phyloP scores from a whole-genome alignment of 2,329 filamentous ascomycete genomes.

The Aspergillus nomiae region DNA sequence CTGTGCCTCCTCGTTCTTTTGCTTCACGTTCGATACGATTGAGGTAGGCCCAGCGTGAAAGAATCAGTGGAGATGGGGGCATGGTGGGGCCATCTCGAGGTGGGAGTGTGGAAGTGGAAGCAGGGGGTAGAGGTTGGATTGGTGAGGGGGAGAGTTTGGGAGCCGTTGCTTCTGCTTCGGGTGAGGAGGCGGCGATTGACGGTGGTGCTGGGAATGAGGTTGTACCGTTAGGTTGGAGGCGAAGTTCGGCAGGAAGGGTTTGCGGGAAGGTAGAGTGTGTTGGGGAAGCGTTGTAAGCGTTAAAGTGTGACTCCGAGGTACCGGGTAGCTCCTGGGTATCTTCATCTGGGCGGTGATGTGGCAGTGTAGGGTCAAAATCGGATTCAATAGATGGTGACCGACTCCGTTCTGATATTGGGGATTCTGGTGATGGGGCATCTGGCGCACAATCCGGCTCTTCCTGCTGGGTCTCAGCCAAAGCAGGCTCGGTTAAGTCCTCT shows the following conservation, averaged over 20 bases:
- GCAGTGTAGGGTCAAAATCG: slow-evolving; percentile 47
- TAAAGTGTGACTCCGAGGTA: neutral
- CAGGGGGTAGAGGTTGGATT: slow-evolving; percentile 34
- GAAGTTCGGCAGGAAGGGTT: slow-evolving; percentile 36
- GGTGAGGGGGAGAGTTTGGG: slow-evolving; percentile 37
- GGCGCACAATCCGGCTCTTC: slow-evolving; percentile 14
- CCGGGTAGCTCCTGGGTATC: slow-evolving; percentile 8
- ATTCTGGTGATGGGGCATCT: slow-evolving; percentile 5
- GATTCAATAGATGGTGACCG: slow-evolving; percentile 6
- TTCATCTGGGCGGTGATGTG: slow-evolving; percentile 48
- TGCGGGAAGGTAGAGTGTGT: slow-evolving; percentile 25
- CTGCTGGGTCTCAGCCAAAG: neutral
- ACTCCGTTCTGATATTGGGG: slow-evolving; percentile 15
- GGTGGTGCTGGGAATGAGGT: slow-evolving; percentile 36
- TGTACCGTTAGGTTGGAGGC: slow-evolving; percentile 40
- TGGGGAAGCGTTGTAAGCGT: slow-evolving; percentile 14
- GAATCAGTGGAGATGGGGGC: slow-evolving; percentile 30
- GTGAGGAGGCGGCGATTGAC: slow-evolving; percentile 31
- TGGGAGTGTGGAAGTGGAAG: slow-evolving; percentile 17
- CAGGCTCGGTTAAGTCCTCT: slow-evolving; percentile 7
- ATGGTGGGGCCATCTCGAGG: slow-evolving; percentile 18
- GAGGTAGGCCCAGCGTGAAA: slow-evolving; percentile 53
- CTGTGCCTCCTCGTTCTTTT: slow-evolving; percentile 69
- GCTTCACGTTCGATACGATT: slow-evolving; percentile 70
- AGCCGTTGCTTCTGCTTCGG: slow-evolving; percentile 37